phyloP scores from a whole-genome alignment of 73 alveolate species.

The Tetrahymena borealis region DNA sequence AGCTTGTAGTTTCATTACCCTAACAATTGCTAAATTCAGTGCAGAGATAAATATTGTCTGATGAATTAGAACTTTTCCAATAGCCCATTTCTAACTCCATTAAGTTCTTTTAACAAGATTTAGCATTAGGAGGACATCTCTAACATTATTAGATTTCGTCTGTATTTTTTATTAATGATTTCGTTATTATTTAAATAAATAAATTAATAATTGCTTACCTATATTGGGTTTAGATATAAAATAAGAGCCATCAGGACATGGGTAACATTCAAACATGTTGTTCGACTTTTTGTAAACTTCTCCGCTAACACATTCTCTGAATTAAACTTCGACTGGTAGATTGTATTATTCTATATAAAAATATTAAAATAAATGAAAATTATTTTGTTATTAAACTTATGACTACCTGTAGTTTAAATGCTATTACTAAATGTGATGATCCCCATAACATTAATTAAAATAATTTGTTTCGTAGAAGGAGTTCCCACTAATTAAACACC shows the following conservation, averaged over 20 bases:
- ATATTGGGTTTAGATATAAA: neutral
- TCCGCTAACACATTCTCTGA: neutral
- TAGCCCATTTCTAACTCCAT: neutral
- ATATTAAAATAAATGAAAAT: neutral
- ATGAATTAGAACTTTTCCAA: neutral
- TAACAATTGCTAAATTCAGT: neutral
- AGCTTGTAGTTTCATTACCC: neutral
- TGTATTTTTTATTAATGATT: neutral
- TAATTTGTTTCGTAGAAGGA: neutral
- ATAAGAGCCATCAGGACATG: neutral
- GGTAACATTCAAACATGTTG: neutral
- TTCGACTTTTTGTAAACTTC: neutral
- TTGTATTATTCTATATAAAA: neutral
- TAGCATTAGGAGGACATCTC: neutral
- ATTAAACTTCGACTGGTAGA: neutral
- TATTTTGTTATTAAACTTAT: neutral
- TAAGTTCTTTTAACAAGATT: neutral
- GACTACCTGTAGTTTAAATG: neutral
- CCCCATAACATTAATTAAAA: neutral
- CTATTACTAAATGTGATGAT: neutral
- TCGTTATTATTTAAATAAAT: neutral
- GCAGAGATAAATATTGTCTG: neutral
- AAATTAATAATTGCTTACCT: neutral
- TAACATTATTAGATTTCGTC: neutral
- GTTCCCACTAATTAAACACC: neutral